Evolutionary conservation across 202 grass and related monocot species (phyloP), one percentile per base, ranked within the genome.

Genomic region (Cymbopogon flexuosus): DNA sequence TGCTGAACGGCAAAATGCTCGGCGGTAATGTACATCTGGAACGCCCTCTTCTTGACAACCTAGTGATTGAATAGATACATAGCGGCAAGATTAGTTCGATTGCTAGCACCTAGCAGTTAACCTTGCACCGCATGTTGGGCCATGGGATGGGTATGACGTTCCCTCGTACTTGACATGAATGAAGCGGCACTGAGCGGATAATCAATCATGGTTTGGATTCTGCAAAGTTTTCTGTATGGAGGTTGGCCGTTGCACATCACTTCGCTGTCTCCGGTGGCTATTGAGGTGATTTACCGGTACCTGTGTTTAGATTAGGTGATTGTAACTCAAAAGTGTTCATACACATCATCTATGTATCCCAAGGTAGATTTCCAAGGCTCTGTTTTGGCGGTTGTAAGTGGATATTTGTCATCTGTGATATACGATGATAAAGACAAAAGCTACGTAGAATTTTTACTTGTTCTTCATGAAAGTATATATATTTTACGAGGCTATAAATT

Each of bases 41-140:
- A 24, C 90, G 73, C 63, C 84, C 88, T 91, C 92, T 95, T 82
- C 95, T 98, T 66, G 90, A 93, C 75, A 88, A 51, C 39, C 80
- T 98, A 84, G 77, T 93, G 73, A 69, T 80, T 31, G 77, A 92
- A 77, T 94, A 95, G 89, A 96, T 80, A 88, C 62, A 64, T 76
- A 70, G 56, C 42, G 76, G 68, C 7, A 2, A 66, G 79, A 86
- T 78, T 57, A 70, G 79, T 86, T 89, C 83, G 75, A 78, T n/a
- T 35, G 75, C 33, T 63, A 62, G 42, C 42, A 70, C 69, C 33
- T 63, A 62, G 42, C 42, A 70, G 61, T 56, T 77, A 46, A 42
- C 47, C 41, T 35, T 74, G 18, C 69, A 71, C 61, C 14, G 62
- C 61, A 79, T 78, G 36, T 13, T 46, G 87, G 82, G 71, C 14